phyloP scores from a whole-genome alignment of 1,139 yeast genomes.

The Magnusiomyces ingens region DNA sequence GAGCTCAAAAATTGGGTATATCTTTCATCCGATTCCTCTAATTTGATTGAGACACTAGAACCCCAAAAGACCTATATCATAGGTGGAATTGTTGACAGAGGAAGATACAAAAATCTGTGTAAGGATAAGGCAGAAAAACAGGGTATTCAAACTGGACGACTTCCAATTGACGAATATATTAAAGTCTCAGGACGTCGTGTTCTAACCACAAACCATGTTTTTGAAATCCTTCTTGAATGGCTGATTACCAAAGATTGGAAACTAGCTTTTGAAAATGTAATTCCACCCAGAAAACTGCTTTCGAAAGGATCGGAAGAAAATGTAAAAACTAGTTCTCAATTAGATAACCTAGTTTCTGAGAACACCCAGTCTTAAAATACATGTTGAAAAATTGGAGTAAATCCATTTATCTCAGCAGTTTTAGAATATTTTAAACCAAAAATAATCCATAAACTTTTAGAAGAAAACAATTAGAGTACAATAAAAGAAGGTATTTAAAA shows the following conservation, averaged over 20 bases:
- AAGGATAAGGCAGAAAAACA: constrained; percentile 69
- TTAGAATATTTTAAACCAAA: too few relatives aligned
- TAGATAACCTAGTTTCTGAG: too few relatives aligned
- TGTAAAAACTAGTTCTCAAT: neutral
- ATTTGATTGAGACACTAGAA: constrained; percentile 52
- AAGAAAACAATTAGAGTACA: too few relatives aligned
- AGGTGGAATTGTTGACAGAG: constrained; percentile 96
- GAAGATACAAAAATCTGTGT: constrained; percentile 79
- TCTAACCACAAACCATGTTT: constrained; percentile 89
- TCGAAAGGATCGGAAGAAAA: neutral
- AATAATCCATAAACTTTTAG: too few relatives aligned
- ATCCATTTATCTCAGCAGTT: too few relatives aligned
- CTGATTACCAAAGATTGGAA: constrained; percentile 78
- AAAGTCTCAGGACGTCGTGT: constrained; percentile 81
- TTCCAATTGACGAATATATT: constrained; percentile 85
- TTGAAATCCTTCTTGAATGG: constrained; percentile 78
- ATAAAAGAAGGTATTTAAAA: too few relatives aligned
- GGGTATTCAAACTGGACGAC: constrained; percentile 65
- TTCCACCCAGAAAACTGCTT: constrained; percentile 70
- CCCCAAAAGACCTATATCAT: constrained; percentile 71
- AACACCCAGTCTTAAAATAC: too few relatives aligned
- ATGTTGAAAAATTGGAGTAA: too few relatives aligned
- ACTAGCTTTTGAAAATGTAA: constrained; percentile 70
- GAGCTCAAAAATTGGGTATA: constrained; percentile 46
- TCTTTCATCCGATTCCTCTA: constrained; percentile 82